Conservation (phyloP, 1,284 basidiomycete genomes). For the Ceratobasidium sp. region DNA sequence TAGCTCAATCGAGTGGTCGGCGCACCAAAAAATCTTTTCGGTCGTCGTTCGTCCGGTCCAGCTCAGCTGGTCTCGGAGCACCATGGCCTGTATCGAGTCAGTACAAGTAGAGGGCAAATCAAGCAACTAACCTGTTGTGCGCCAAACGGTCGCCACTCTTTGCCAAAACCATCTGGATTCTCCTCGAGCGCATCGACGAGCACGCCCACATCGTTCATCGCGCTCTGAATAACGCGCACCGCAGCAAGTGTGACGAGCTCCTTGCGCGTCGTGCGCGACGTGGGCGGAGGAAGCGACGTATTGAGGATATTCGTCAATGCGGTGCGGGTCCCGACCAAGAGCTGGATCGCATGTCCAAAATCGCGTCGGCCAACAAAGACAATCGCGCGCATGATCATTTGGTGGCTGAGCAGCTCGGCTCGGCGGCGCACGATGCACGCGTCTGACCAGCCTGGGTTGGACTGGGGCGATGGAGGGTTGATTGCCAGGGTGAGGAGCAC, state of each 20-base stretch:
- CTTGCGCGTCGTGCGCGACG: conserved; percentile 62
- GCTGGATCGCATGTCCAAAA: conserved; percentile 82
- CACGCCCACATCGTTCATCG: conserved; percentile 82
- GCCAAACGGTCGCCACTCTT: conserved; percentile 89
- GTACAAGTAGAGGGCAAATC: conserved; percentile 16
- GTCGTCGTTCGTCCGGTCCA: conserved; percentile 89
- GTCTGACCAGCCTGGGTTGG: conserved; percentile 62
- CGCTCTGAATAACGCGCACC: conserved; percentile 79
- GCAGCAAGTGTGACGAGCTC: conserved; percentile 73
- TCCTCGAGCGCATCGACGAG: conserved; percentile 86
- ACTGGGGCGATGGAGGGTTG: conserved; percentile 57
- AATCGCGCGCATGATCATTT: conserved; percentile 93
- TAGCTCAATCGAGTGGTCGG: conserved; percentile 83
- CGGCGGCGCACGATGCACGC: conserved; percentile 87
- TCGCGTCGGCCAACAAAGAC: conserved; percentile 88
- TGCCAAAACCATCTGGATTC: conserved; percentile 86
- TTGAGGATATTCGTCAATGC: conserved; percentile 77
- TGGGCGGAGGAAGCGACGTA: conserved; percentile 65
- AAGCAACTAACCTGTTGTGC: conserved; percentile 75
- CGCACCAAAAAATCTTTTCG: conserved; percentile 87
- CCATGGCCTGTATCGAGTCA: conserved; percentile 73
- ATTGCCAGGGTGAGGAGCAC: conserved; percentile 88
- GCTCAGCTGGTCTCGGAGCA: conserved; percentile 88
- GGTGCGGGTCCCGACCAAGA: conserved; percentile 87
- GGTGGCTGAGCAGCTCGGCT: conserved; percentile 90